Evolutionary conservation across 768 basidiomycete genomes (phyloP), one percentile per base, ranked within the genome.

Genomic region (Austroboletus eburneus): DNA sequence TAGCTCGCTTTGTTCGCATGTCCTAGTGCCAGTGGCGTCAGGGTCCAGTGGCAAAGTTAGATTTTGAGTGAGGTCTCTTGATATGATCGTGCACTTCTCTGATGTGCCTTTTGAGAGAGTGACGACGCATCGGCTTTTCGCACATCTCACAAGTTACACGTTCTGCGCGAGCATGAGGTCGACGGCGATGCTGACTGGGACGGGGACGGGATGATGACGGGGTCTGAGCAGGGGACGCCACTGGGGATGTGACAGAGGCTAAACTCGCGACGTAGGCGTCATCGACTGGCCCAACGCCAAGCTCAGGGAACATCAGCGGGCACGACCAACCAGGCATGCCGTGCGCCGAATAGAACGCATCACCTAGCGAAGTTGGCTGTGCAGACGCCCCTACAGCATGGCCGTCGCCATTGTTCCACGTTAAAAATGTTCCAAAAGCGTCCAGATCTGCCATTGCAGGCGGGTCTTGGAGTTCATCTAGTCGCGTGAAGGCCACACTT

Each of bases 331-430:
- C 8, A 7, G 30, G 33, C 2, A 17, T 9, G 9, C 18, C 25
- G 27, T 42, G 9, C 1, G 24, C 9, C 6, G 13, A 2, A 14
- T 32, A 3, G 10, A 18, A 5, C 27, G 27, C 27, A 21, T n/a
- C 32, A 6, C 2, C n/a, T 2, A 3, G 24, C 18, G 6, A 8
- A 2, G 10, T 0, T 8, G 33, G 58, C 56, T 56, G 51, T 54
- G 50, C 27, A 1, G 22, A 47, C 39, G 51, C 30, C 13, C 3
- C 33, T 38, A 64, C 61, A 62, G 62, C 54, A 38, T 62, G 61
- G 61, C 9, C 2, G 17, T 42, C 12, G 27, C 27, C 27, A 27
- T 12, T 27, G 12, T 10, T 13, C 42, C 43, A 10, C 18, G 34
- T 17, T 35, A 18, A 17, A 18, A 17, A 6, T 5, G 34, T 35